phyloP scores from a whole-genome alignment of 768 basidiomycete genomes.

The Suillus alpinus region DNA sequence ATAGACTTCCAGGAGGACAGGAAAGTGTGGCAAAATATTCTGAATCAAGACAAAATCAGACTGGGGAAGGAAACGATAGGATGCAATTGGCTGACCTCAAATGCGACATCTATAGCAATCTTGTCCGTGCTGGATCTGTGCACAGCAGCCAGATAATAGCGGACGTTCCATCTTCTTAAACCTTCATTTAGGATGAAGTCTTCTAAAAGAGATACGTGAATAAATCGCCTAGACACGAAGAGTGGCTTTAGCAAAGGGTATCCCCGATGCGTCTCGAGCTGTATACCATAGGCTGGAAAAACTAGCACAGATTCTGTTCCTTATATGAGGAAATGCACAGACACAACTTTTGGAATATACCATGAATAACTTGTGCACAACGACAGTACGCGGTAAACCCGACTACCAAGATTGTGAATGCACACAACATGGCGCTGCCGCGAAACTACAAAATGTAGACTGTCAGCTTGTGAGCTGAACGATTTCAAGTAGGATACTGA shows the following conservation, averaged over 20 bases:
- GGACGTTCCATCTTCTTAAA: slow-evolving; percentile 66
- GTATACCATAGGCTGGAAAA: slow-evolving; percentile 66
- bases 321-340: not conserved
- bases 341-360: slow-evolving; percentile 27
- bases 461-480: slow-evolving; percentile 8
- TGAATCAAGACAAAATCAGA: slow-evolving; percentile 25
- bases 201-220: slow-evolving; percentile 50
- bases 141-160: slow-evolving; percentile 61
- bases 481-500: slow-evolving; percentile 9
- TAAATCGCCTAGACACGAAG: slow-evolving; percentile 47
- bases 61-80: not conserved
- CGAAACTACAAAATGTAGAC: slow-evolving; percentile 15
- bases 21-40: slow-evolving; percentile 65
- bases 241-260: slow-evolving; percentile 36
- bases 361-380: slow-evolving; percentile 46
- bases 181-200: slow-evolving; percentile 78
- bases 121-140: slow-evolving; percentile 27
- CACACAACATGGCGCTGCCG: slow-evolving; percentile 10
- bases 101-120: slow-evolving; percentile 51
- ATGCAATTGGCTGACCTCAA: slow-evolving; percentile 43
- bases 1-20: slow-evolving; percentile 59
- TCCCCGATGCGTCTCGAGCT: slow-evolving; percentile 70
- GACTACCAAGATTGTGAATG: slow-evolving; percentile 14
- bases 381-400: slow-evolving; percentile 32
- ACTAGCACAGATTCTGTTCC: slow-evolving; percentile 65